Evolutionary conservation across 108 stramenopile genomes (phyloP).

Genomic region (Cyclotella choctawhatcheeana): DNA sequence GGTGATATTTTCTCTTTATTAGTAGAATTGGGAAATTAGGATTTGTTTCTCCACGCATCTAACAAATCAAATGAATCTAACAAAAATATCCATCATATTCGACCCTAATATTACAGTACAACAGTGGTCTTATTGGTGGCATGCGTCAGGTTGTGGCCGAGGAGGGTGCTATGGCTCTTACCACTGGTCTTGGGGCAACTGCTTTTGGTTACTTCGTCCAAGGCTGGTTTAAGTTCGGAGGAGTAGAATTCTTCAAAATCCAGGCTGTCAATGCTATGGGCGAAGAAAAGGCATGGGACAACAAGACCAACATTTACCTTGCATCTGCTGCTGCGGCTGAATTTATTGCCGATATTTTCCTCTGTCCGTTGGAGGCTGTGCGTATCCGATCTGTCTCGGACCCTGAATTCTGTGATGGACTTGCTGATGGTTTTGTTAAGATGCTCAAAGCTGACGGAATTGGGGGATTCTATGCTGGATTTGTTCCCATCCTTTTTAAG

Average conservation of each 20-base stretch:
- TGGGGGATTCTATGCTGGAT: slow-evolving; percentile 96
- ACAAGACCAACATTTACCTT: slow-evolving; percentile 94
- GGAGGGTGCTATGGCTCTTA: slow-evolving; percentile 95
- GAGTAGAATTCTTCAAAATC: slow-evolving; percentile 98
- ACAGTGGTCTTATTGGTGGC: slow-evolving; percentile 92
- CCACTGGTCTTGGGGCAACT: slow-evolving; percentile 97
- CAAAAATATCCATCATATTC: too few species aligned
- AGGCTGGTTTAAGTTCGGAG: slow-evolving; percentile 99
- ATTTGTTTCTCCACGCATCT: too few species aligned
- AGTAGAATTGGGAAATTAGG: too few species aligned
- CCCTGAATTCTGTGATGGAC: slow-evolving; percentile 90
- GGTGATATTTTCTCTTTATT: too few species aligned
- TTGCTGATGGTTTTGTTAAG: slow-evolving; percentile 89
- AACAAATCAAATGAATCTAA: too few species aligned
- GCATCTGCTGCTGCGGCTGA: slow-evolving; percentile 93
- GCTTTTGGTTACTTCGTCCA: slow-evolving; percentile 97
- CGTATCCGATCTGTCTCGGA: slow-evolving; percentile 97
- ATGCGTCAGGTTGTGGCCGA: slow-evolving; percentile 89
- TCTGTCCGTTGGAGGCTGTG: slow-evolving; percentile 98
- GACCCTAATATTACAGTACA: too few species aligned
- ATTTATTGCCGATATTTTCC: slow-evolving; percentile 97
- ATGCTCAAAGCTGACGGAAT: slow-evolving; percentile 88
- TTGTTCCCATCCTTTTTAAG: slow-evolving; percentile 96
- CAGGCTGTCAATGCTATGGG: slow-evolving; percentile 84
- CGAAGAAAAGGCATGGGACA: slow-evolving; percentile 93